Conservation (phyloP, 2,329 filamentous ascomycete species). For the Pseudocercospora fijiensis region DNA sequence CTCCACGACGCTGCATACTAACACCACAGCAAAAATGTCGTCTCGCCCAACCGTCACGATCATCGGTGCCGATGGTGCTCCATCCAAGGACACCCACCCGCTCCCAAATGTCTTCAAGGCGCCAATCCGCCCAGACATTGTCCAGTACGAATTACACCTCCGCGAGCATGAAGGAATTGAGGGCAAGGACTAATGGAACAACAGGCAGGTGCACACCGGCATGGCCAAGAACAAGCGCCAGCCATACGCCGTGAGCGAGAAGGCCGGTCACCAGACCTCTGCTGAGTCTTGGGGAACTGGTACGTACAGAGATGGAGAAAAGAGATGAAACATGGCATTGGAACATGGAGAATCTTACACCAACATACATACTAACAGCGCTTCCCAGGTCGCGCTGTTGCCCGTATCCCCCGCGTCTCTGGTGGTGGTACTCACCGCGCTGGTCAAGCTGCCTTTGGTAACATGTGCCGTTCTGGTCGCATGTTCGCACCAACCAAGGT, state of each 20-base stretch:
- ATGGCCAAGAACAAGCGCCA: slow-evolving; percentile 99
- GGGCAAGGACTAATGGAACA: slow-evolving; percentile 32
- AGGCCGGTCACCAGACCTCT: slow-evolving; percentile 99
- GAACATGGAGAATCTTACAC: background rate
- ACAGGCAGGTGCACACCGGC: slow-evolving; percentile 81
- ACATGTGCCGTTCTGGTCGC: slow-evolving; percentile 99
- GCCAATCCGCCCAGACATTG: slow-evolving; percentile 98
- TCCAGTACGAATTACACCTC: slow-evolving; percentile 67
- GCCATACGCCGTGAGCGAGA: slow-evolving; percentile 99
- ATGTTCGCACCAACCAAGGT: slow-evolving; percentile 99
- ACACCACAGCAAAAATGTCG: slow-evolving; percentile 63
- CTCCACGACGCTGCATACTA: slow-evolving; percentile 13
- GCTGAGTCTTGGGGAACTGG: slow-evolving; percentile 99
- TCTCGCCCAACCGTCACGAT: slow-evolving; percentile 97
- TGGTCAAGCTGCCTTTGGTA: slow-evolving; percentile 99
- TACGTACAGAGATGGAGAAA: slow-evolving; percentile 43
- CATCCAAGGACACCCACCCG: slow-evolving; percentile 83
- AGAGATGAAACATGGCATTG: slow-evolving; percentile 14
- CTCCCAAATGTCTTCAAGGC: slow-evolving; percentile 95
- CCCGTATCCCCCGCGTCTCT: slow-evolving; percentile 99
- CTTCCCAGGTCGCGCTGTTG: slow-evolving; percentile 84
- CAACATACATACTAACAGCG: slow-evolving; percentile 22
- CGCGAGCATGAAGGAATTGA: slow-evolving; percentile 10
- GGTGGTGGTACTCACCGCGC: slow-evolving; percentile 99
- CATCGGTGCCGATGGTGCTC: slow-evolving; percentile 91